Conservation (phyloP, 2,329 filamentous ascomycete species). For the Trichoderma lentiforme region DNA sequence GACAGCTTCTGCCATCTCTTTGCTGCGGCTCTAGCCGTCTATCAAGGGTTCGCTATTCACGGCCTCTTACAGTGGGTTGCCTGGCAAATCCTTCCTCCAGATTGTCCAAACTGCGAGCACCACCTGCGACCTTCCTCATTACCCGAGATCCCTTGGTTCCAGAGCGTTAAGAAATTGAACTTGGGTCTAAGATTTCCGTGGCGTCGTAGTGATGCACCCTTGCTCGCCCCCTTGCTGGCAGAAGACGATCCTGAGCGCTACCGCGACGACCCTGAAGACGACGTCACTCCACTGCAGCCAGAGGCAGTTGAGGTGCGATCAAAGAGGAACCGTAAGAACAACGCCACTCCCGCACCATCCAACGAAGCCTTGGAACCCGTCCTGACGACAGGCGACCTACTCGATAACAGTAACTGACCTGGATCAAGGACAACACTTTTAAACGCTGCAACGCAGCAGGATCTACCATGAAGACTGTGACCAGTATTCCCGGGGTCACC, state of each 20-base stretch:
- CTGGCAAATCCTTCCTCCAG: slow-evolving; percentile 37
- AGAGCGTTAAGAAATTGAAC: slow-evolving; percentile 21
- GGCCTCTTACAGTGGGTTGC: slow-evolving; percentile 38
- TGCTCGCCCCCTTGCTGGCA: slow-evolving; percentile 26
- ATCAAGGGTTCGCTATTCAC: slow-evolving; percentile 40
- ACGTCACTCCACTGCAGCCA: slow-evolving; percentile 15
- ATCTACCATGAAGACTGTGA: not conserved
- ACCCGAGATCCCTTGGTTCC: slow-evolving; percentile 37
- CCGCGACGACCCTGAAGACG: slow-evolving; percentile 25
- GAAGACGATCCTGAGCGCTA: slow-evolving; percentile 28
- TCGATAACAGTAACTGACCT: slow-evolving; percentile 2
- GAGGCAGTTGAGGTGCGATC: slow-evolving; percentile 26
- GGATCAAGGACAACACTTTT: slow-evolving; percentile 5
- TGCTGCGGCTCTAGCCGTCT: slow-evolving; percentile 37
- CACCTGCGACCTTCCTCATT: slow-evolving; percentile 36
- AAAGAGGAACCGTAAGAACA: slow-evolving; percentile 25
- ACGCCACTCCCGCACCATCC: slow-evolving; percentile 21
- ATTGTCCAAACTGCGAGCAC: slow-evolving; percentile 41
- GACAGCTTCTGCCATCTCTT: slow-evolving; percentile 37
- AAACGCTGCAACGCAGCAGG: not conserved
- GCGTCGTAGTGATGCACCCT: slow-evolving; percentile 21
- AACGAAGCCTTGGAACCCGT: slow-evolving; percentile 8
- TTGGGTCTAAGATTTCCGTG: slow-evolving; percentile 16
- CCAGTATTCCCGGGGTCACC: not conserved
- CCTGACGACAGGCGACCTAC: not conserved